These are phyloP conservation scores for Cutaneotrichosporon cavernicola DNA, from an alignment of 1,284 basidiomycete genomes.

Conservation along the genomic window DNA sequence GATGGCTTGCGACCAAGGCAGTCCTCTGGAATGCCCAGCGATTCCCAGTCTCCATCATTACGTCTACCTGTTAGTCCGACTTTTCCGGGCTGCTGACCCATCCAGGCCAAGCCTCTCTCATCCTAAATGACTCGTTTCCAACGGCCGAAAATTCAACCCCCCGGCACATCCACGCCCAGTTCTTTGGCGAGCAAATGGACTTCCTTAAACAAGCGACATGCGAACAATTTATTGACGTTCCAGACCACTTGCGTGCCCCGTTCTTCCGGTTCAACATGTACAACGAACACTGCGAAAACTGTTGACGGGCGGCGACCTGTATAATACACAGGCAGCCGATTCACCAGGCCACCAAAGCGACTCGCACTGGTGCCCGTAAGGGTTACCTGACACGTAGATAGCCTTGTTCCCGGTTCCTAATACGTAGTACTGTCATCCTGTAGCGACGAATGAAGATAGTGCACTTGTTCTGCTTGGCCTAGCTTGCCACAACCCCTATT, in stretches of 20 bases:
- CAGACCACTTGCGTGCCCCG: not conserved
- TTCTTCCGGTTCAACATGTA: constrained; percentile 6
- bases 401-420: not conserved
- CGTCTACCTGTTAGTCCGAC: not conserved
- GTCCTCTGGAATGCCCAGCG: constrained; percentile 3
- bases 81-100: not conserved
- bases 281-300: not conserved
- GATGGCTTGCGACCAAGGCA: constrained; percentile 1
- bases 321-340: not conserved
- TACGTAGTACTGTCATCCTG: constrained; percentile 6
- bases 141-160: not conserved
- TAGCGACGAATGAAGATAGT: constrained; percentile 8
- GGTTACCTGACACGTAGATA: not conserved
- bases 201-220: not conserved
- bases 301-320: not conserved
- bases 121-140: not conserved
- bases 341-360: not conserved
- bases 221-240: not conserved
- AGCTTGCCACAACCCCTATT: constrained; percentile 5
- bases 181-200: not conserved
- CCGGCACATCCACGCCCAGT: not conserved
- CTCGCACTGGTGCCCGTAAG: not conserved
- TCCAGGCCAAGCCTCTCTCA: not conserved
- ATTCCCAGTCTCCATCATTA: not conserved
- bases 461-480: constrained; percentile 8